Conservation (phyloP, 768 basidiomycete genomes). For the Leccinum olivaceopallidum region DNA sequence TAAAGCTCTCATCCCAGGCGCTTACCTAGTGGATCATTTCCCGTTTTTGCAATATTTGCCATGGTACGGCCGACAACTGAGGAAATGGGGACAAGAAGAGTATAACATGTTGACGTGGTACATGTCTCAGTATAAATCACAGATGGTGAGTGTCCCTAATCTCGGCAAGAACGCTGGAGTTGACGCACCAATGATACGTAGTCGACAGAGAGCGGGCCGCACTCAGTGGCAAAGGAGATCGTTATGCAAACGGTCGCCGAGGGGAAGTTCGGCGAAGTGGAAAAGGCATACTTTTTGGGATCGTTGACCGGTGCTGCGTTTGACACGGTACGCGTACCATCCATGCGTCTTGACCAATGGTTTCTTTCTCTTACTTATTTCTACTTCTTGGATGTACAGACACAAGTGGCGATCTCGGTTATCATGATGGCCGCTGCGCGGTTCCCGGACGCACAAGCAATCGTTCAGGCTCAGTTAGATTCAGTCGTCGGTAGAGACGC, state of each 20-base stretch:
- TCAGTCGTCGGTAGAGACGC: constrained; percentile 36
- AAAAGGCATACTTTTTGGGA: constrained; percentile 59
- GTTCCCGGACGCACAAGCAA: constrained; percentile 34
- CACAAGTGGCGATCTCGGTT: constrained; percentile 27
- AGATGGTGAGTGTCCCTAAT: constrained; percentile 13
- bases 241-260: constrained; percentile 46
- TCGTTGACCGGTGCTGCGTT: constrained; percentile 64
- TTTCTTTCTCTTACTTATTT: neutral
- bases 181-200: neutral
- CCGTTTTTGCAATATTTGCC: constrained; percentile 50
- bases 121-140: constrained; percentile 42
- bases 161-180: neutral
- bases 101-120: constrained; percentile 49
- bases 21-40: constrained; percentile 36
- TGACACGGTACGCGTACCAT: constrained; percentile 42
- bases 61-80: constrained; percentile 57
- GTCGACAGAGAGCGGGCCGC: constrained; percentile 11
- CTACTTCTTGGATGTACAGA: constrained; percentile 12
- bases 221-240: constrained; percentile 54
- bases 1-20: constrained; percentile 32
- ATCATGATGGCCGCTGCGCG: constrained; percentile 41
- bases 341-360: neutral
- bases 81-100: constrained; percentile 55
- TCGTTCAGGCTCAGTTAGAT: constrained; percentile 40
- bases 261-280: constrained; percentile 49